phyloP scores from a whole-genome alignment of 139 green algal species.

The Pseudopediastrum boryanum region DNA sequence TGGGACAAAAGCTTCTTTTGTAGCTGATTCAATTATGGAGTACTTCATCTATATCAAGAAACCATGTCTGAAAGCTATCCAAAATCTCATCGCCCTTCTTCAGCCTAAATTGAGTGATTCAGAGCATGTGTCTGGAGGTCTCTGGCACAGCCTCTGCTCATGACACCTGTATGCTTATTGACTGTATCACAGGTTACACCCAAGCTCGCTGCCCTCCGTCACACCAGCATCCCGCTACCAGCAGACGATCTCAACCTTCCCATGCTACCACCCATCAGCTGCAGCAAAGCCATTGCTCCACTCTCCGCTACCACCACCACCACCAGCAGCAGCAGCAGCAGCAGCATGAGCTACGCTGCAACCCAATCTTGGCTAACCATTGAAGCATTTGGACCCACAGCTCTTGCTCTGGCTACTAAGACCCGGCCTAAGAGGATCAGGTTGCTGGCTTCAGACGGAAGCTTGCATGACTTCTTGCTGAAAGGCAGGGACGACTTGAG shows the following conservation, averaged over 20 bases:
- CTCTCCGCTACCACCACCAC: background rate
- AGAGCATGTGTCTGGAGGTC: no score
- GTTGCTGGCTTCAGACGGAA: slow-evolving; percentile 79
- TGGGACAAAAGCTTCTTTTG: no score
- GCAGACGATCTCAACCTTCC: slow-evolving; percentile 33
- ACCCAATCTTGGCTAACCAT: slow-evolving; percentile 48
- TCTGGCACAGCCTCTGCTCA: no score
- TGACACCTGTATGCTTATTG: no score
- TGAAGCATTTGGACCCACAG: slow-evolving; percentile 39
- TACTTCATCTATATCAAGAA: no score
- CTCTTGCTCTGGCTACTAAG: slow-evolving; percentile 81
- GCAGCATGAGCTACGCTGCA: background rate
- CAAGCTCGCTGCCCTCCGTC: slow-evolving; percentile 40
- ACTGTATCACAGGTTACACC: slow-evolving; percentile 59
- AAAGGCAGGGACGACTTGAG: slow-evolving; percentile 92
- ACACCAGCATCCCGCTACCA: slow-evolving; percentile 57
- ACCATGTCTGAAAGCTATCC: no score
- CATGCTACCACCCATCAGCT: slow-evolving; percentile 3
- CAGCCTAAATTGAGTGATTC: no score
- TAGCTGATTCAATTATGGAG: no score
- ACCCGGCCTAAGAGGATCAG: slow-evolving; percentile 86
- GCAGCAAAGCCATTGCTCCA: slow-evolving; percentile 3
- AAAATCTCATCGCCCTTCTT: no score
- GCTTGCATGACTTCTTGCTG: slow-evolving; percentile 75
- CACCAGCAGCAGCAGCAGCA: slow-evolving; percentile 8